phyloP scores from a whole-genome alignment of 2,329 filamentous ascomycete species.

The Fusarium penzigii region DNA sequence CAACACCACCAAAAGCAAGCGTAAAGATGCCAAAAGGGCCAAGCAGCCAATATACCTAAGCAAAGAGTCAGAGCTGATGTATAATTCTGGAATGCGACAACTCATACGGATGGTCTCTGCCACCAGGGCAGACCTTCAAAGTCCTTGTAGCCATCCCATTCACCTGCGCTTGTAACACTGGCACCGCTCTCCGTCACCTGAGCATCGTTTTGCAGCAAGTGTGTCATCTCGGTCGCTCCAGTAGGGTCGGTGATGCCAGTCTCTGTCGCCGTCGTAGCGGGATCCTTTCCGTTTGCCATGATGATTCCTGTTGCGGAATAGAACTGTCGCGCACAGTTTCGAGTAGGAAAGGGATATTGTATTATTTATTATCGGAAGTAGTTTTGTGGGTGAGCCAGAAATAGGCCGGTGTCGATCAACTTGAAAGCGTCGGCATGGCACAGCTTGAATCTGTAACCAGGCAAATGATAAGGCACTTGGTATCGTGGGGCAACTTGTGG shows the following conservation, averaged over 20 bases:
- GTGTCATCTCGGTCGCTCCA: constrained; percentile 38
- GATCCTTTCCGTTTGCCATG: constrained; percentile 11
- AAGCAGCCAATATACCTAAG: constrained; percentile 79
- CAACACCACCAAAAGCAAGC: constrained; percentile 79
- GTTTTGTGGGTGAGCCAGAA: not conserved
- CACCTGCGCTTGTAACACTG: constrained; percentile 16
- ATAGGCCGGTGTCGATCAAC: constrained; percentile 14
- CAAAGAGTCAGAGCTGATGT: constrained; percentile 22
- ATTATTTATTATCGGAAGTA: not conserved
- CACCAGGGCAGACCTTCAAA: constrained; percentile 64
- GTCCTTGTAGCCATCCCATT: constrained; percentile 56
- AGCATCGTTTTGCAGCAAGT: constrained; percentile 38
- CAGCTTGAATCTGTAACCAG: no score
- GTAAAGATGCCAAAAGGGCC: constrained; percentile 80
- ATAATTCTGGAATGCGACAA: constrained; percentile 1
- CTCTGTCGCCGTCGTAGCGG: not conserved
- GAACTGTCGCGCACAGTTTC: not conserved
- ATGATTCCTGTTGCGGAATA: not conserved
- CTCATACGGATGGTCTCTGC: constrained; percentile 60
- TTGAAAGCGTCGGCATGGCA: constrained; percentile 15
- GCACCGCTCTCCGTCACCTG: constrained; percentile 10
- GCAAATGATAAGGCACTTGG: no score
- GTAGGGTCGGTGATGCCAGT: not conserved
- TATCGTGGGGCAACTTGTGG: no score
- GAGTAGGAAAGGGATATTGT: not conserved